Conservation (phyloP, 2,329 filamentous ascomycete species). For the Phymatotrichopsis omnivora region DNA sequence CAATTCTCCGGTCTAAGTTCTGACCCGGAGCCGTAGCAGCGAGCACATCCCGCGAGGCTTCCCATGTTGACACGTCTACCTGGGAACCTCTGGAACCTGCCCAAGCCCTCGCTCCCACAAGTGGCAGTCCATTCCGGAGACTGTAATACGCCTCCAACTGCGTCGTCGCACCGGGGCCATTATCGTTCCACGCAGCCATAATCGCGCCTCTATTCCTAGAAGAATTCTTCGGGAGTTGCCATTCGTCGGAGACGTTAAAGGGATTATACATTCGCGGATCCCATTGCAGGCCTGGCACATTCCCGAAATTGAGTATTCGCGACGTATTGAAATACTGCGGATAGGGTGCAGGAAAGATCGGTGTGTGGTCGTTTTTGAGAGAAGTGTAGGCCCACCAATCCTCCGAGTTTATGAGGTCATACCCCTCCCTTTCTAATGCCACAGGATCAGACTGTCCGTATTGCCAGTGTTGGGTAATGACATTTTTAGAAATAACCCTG, state of each 20-base stretch:
- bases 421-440: constrained; percentile 35
- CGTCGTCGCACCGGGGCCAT: constrained; percentile 41
- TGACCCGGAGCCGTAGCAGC: constrained; percentile 38
- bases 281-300: constrained; percentile 39
- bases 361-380: constrained; percentile 44
- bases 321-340: constrained; percentile 41
- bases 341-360: constrained; percentile 40
- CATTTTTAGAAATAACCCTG: constrained; percentile 36
- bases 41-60: constrained; percentile 36
- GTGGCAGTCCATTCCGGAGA: constrained; percentile 39
- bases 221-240: constrained; percentile 9
- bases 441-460: constrained; percentile 42
- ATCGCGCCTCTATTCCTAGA: constrained; percentile 34
- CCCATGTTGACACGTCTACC: constrained; percentile 31
- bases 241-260: constrained; percentile 34
- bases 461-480: constrained; percentile 43
- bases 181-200: constrained; percentile 43
- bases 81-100: constrained; percentile 35
- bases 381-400: constrained; percentile 48
- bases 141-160: constrained; percentile 43
- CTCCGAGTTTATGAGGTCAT: constrained; percentile 40
- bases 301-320: constrained; percentile 41
- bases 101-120: constrained; percentile 40
- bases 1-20: constrained; percentile 38
- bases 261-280: constrained; percentile 40